These are phyloP conservation scores for Diddensiella santjacobensis DNA, from an alignment of 805 yeast species.

Conservation along the genomic window DNA sequence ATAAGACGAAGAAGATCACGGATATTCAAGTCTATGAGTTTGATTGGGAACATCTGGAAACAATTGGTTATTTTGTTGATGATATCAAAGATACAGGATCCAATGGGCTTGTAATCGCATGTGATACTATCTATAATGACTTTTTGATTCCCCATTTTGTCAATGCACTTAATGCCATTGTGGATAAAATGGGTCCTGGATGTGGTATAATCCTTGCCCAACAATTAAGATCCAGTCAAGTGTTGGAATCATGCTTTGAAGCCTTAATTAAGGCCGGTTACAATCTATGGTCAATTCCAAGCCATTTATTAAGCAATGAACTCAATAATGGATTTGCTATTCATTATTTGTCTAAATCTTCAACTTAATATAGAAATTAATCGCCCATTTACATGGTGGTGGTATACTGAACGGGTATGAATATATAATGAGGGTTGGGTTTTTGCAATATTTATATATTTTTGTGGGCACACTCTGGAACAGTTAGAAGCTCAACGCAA, in stretches of 20 bases:
- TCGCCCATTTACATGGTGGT: no score
- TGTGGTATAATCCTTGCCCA: constrained; percentile 44
- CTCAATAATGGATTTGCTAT: constrained; percentile 20
- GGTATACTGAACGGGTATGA: no score
- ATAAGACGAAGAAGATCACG: not conserved
- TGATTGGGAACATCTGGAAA: constrained; percentile 59
- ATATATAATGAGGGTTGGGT: no score
- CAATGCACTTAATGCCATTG: constrained; percentile 37
- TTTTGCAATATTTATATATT: no score
- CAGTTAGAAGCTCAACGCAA: no score
- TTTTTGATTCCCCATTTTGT: constrained; percentile 51
- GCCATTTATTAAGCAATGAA: constrained; percentile 9
- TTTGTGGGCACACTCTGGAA: no score
- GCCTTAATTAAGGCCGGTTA: constrained; percentile 35
- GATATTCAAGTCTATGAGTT: constrained; percentile 44
- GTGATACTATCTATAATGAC: constrained; percentile 66
- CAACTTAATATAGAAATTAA: no score
- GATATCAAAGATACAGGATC: constrained; percentile 13
- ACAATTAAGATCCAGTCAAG: constrained; percentile 52
- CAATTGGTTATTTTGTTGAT: constrained; percentile 27
- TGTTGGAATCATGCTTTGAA: constrained; percentile 46
- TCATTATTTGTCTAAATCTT: constrained; percentile 10
- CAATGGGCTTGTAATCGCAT: constrained; percentile 49
- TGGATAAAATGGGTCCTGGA: constrained; percentile 28
- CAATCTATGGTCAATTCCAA: constrained; percentile 20